phyloP scores from a whole-genome alignment of 768 basidiomycete genomes.

The Podaxis sp. region DNA sequence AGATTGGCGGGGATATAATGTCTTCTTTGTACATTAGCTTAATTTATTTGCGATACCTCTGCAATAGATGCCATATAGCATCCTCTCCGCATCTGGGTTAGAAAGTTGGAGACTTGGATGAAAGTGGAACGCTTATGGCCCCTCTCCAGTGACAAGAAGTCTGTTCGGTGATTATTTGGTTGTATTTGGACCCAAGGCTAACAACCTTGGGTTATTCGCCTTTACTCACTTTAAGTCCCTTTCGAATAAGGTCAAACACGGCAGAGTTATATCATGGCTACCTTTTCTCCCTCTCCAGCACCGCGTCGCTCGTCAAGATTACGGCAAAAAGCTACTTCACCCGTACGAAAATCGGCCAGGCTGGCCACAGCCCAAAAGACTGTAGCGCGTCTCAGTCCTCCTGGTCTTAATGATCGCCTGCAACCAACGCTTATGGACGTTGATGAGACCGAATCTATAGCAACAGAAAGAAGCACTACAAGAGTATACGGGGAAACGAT shows the following conservation, averaged over 20 bases:
- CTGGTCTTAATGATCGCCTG: conserved; percentile 34
- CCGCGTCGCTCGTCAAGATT: conserved; percentile 53
- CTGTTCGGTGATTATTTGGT: conserved; percentile 1
- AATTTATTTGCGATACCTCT: conserved; percentile 12
- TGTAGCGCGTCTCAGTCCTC: conserved; percentile 43
- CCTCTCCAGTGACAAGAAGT: no score
- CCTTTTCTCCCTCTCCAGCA: conserved; percentile 60
- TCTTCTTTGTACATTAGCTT: conserved; percentile 13
- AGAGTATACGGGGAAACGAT: conserved; percentile 41
- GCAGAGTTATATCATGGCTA: conserved; percentile 42
- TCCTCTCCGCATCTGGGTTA: not conserved
- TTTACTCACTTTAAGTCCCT: not conserved
- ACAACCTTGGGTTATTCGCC: not conserved
- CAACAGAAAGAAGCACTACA: conserved; percentile 35
- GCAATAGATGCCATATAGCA: not conserved
- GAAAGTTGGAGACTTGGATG: no score
- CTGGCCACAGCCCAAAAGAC: conserved; percentile 16
- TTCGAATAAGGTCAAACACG: not conserved
- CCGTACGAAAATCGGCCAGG: conserved; percentile 14
- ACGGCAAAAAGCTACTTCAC: conserved; percentile 25
- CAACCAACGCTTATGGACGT: conserved; percentile 55
- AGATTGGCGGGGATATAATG: conserved; percentile 6
- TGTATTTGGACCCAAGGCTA: not conserved
- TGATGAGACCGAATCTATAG: conserved; percentile 48
- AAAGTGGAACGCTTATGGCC: no score